Percentiles rank a stretch among this genome's conserved stretches.
Evolutionary conservation across 106 monocot species (phyloP).

Genomic region (Dioscorea dumetorum): DNA sequence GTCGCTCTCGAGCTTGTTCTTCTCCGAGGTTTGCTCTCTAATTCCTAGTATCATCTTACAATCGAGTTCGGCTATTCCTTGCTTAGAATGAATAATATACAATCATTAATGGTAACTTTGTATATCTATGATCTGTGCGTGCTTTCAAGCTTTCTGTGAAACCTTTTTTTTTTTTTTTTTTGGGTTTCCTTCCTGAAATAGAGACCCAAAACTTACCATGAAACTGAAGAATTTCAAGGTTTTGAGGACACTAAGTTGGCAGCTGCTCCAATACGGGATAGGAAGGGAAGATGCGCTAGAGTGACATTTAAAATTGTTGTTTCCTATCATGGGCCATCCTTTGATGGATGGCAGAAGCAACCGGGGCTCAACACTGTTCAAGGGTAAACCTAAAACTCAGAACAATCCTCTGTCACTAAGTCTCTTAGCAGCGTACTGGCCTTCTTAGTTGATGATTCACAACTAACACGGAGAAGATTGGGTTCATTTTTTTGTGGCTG

Average conservation of each 20-base stretch:
- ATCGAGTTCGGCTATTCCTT: too few species aligned
- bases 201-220: conserved; percentile 8
- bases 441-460: too few species aligned
- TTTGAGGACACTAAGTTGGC: conserved; percentile 2
- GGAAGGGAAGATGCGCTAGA: conserved; percentile 71
- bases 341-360: conserved; percentile 99
- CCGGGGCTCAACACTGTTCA: conserved; percentile 89
- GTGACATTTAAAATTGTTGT: conserved; percentile 66
- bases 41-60: not conserved
- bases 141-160: not conserved
- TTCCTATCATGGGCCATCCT: conserved; percentile 74
- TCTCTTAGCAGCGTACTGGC: too few species aligned
- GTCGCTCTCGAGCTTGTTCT: conserved; percentile 34
- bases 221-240: conserved; percentile 5
- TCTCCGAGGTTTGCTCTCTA: conserved; percentile 2
- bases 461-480: too few species aligned
- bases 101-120: not conserved
- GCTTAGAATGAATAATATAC: not conserved
- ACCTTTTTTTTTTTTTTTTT: not conserved
- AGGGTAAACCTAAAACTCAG: conserved; percentile 31
- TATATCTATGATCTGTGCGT: not conserved
- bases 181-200: not conserved
- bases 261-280: conserved; percentile 14
- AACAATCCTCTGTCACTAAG: too few species aligned
- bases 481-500: not conserved